phyloP scores from a whole-genome alignment of 2,329 filamentous ascomycete species.

The Sclerotinia spermophila region DNA sequence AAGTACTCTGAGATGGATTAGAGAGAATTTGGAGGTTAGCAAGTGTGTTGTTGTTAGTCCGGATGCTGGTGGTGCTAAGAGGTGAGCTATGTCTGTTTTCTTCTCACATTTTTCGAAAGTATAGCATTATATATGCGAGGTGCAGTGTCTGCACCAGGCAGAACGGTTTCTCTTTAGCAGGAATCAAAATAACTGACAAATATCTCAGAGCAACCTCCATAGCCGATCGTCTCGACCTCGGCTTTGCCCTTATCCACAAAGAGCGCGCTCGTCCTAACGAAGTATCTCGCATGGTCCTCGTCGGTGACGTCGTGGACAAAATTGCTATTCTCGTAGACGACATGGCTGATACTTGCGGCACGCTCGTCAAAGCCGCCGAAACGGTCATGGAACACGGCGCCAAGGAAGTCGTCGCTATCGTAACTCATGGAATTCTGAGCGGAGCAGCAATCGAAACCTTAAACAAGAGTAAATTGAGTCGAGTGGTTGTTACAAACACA shows the following conservation, averaged over 20 bases:
- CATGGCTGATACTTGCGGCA: slow-evolving; percentile 96
- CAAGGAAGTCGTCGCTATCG: slow-evolving; percentile 85
- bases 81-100: slow-evolving; percentile 44
- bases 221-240: slow-evolving; percentile 83
- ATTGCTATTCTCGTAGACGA: slow-evolving; percentile 95
- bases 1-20: slow-evolving; percentile 85
- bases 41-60: slow-evolving; percentile 94
- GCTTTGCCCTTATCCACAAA: slow-evolving; percentile 95
- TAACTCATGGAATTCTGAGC: slow-evolving; percentile 88
- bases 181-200: neutral
- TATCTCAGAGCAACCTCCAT: slow-evolving; percentile 73
- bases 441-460: slow-evolving; percentile 73
- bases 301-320: slow-evolving; percentile 87
- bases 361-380: slow-evolving; percentile 80
- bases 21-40: slow-evolving; percentile 74
- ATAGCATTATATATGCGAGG: neutral
- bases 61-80: slow-evolving; percentile 91
- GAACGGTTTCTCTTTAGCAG: neutral
- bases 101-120: neutral
- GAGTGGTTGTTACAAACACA: slow-evolving; percentile 87
- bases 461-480: slow-evolving; percentile 72
- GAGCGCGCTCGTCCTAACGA: slow-evolving; percentile 89
- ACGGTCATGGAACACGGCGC: slow-evolving; percentile 86
- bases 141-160: neutral
- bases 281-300: slow-evolving; percentile 91